Evolutionary conservation across 2,329 filamentous ascomycete genomes (phyloP), one percentile per base, ranked within the genome.

Genomic region (Exophiala bonariae): DNA sequence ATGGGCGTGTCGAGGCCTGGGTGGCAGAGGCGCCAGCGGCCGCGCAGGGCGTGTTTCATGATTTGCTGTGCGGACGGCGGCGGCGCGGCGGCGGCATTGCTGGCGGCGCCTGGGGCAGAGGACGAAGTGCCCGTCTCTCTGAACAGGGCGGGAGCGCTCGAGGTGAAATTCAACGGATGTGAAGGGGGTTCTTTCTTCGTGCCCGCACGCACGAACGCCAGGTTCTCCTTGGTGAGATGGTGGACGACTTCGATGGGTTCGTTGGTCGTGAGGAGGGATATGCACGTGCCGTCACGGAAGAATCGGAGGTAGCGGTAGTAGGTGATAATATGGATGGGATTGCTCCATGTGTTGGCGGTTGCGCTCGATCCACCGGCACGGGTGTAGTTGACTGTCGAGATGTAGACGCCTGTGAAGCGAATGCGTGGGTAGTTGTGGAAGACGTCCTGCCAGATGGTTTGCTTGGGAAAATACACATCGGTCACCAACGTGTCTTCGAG

Each of bases 301-400:
- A 99, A 93, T 43, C 93, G 87, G 3, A 99, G 80, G 69, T 97
- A 99, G 48, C 93, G 89, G 72, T 95, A 99, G 71, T 97, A 99
- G 1, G 93, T 99, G 39, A 99, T 90, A 49, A 97, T 95, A 65
- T 95, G 90, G 28, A 97, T 86, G 7, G 91, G 91, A 18, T 80
- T 85, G 60, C 74, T 76, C 89, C 91, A 96, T 1, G 87, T 85
- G 14, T 86, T 71, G 44, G 83, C 83, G 55, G 83, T 85, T 16
- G 80, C 78, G 3, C 82, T 84, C 9, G 84, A 78, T 49, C 86
- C 86, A 23, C 93, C 93, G 0, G 89, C 75, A 18, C 93, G 87
- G 40, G 89, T 83, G 70, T 99, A 99, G 71, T 97, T 97, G 49
- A 96, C 90, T 0, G 92, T 97, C 66, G 84, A 89, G 67, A 99